These are phyloP conservation scores for Microbotryum scabiosae DNA, from an alignment of 1,284 basidiomycete genomes.

Conservation along the genomic window DNA sequence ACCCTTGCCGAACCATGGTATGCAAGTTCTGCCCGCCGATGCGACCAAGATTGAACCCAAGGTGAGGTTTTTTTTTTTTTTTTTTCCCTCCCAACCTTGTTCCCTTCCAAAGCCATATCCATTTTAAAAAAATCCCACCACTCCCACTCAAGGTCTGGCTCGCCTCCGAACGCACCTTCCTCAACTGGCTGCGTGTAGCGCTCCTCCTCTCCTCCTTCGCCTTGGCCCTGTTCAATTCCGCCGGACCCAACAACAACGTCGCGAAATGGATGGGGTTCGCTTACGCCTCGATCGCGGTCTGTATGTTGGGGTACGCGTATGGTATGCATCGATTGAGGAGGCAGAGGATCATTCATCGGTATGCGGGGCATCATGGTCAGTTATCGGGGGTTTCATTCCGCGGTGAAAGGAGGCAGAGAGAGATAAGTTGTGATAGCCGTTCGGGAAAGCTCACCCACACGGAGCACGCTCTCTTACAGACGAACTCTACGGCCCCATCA, in stretches of 20 bases:
- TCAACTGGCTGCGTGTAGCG: conserved; percentile 45
- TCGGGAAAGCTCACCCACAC: no score
- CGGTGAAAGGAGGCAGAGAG: no score
- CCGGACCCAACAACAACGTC: conserved; percentile 52
- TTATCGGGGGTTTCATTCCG: conserved; percentile 11
- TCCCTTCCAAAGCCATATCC: neutral
- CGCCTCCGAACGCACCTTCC: conserved; percentile 34
- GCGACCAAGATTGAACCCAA: conserved; percentile 29
- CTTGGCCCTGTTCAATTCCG: conserved; percentile 79
- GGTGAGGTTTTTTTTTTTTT: no score
- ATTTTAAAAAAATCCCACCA: no score
- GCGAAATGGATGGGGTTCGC: conserved; percentile 71
- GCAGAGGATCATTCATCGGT: conserved; percentile 78
- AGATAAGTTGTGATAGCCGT: no score
- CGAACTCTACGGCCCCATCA: conserved; percentile 64
- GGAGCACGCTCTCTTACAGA: conserved; percentile 46
- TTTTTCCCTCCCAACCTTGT: no score
- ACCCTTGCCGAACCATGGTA: neutral
- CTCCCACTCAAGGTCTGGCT: conserved; percentile 24
- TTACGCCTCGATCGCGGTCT: conserved; percentile 61
- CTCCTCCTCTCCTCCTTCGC: conserved; percentile 78
- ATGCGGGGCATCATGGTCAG: conserved; percentile 84
- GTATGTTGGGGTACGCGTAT: conserved; percentile 62
- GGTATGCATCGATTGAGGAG: conserved; percentile 78
- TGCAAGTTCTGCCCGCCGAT: conserved; percentile 22